Evolutionary conservation across 495 filamentous ascomycete genomes (phyloP).

Genomic region (Filosporella fistucella): DNA sequence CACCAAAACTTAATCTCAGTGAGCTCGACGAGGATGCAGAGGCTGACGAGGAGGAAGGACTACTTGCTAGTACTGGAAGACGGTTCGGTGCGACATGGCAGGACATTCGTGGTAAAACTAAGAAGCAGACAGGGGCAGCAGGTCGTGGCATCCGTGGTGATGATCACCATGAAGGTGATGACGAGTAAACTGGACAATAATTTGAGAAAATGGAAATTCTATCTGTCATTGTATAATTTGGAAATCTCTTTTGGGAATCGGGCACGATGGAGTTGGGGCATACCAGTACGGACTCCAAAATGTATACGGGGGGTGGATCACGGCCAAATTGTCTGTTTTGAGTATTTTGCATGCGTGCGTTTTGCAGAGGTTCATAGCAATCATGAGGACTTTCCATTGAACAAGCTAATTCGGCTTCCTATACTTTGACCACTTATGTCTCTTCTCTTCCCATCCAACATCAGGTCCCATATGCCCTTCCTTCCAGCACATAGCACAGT

Average conservation of each 20-base stretch:
- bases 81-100: conserved; percentile 83
- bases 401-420: conserved; percentile 17
- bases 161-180: conserved; percentile 9
- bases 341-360: too few species aligned
- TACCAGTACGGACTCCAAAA: too few species aligned
- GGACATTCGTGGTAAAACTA: conserved; percentile 62
- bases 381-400: too few species aligned
- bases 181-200: neutral
- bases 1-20: conserved; percentile 68
- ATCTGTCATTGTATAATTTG: too few species aligned
- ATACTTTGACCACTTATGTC: conserved; percentile 33
- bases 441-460: conserved; percentile 52
- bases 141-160: conserved; percentile 13
- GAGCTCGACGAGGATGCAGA: conserved; percentile 84
- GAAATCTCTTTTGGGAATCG: too few species aligned
- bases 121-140: conserved; percentile 19
- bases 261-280: too few species aligned
- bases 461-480: conserved; percentile 60
- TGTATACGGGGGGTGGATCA: too few species aligned
- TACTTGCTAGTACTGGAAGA: conserved; percentile 76
- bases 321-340: too few species aligned
- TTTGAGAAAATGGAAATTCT: too few species aligned
- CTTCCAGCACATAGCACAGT: conserved; percentile 62
- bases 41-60: conserved; percentile 90
- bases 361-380: too few species aligned